Percentiles rank a stretch among this genome's conserved stretches.
Evolutionary conservation across 352 stramenopile genomes (phyloP).

Genomic region (Phytophthora idaei): DNA sequence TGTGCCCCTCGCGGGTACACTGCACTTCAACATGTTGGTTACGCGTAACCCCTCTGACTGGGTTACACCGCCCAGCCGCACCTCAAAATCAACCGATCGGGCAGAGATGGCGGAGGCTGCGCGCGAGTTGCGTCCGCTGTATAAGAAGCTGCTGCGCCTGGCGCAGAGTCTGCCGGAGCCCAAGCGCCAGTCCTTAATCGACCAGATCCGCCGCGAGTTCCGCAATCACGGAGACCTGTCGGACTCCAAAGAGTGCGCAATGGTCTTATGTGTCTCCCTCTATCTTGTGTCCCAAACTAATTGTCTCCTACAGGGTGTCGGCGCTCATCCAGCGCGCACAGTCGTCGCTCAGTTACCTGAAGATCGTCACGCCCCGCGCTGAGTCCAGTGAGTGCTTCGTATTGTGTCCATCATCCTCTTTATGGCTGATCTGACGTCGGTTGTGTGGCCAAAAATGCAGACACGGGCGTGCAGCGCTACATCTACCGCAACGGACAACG

Average conservation of each 20-base stretch:
- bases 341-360: slow-evolving; percentile 83
- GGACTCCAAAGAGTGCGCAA: slow-evolving; percentile 70
- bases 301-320: slow-evolving; percentile 48
- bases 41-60: not conserved
- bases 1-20: no score
- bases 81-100: slow-evolving; percentile 7
- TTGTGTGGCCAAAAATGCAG: slow-evolving; percentile 21
- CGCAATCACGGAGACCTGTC: slow-evolving; percentile 58
- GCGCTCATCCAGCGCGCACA: slow-evolving; percentile 78
- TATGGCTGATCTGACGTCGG: not conserved
- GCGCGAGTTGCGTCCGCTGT: slow-evolving; percentile 69
- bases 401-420: not conserved
- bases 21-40: not conserved
- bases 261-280: not conserved
- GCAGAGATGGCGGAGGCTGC: slow-evolving; percentile 29
- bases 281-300: slow-evolving; percentile 4
- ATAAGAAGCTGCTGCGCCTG: slow-evolving; percentile 86
- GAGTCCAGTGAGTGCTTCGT: slow-evolving; percentile 45
- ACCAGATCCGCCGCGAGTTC: slow-evolving; percentile 83
- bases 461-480: slow-evolving; percentile 75
- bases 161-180: slow-evolving; percentile 73
- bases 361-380: slow-evolving; percentile 84
- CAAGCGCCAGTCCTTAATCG: slow-evolving; percentile 69
- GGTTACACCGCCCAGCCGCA: not conserved
- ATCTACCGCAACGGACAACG: slow-evolving; percentile 86